Evolutionary conservation across 2,329 filamentous ascomycete genomes (phyloP).

Genomic region (Corynespora cassiicola): DNA sequence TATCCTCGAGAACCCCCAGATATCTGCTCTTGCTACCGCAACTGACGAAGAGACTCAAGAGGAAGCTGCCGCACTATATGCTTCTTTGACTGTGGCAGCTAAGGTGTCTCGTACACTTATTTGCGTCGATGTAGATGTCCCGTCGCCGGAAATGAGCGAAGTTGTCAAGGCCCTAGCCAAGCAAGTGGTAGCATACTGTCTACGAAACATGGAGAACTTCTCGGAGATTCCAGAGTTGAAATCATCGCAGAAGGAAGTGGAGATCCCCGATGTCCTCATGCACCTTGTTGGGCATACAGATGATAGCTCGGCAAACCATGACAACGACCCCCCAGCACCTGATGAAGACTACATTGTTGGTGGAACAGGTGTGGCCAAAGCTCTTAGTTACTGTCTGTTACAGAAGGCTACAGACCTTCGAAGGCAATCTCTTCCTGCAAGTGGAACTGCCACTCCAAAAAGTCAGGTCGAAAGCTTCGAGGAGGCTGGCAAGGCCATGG

Average conservation of each 20-base stretch:
- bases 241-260: conserved; percentile 57
- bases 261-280: conserved; percentile 82
- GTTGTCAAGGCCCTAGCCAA: conserved; percentile 91
- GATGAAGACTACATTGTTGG: conserved; percentile 97
- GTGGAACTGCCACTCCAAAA: conserved; percentile 62
- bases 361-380: conserved; percentile 93
- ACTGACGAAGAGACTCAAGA: conserved; percentile 83
- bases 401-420: conserved; percentile 71
- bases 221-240: conserved; percentile 69
- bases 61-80: conserved; percentile 92
- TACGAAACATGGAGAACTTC: conserved; percentile 86
- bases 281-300: conserved; percentile 81
- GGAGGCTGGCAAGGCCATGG: conserved; percentile 55
- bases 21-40: conserved; percentile 74
- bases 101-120: conserved; percentile 84
- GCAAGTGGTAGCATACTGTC: conserved; percentile 92
- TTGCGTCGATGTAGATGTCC: conserved; percentile 90
- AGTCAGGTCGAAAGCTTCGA: conserved; percentile 30
- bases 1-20: conserved; percentile 79
- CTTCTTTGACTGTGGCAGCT: conserved; percentile 86
- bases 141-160: conserved; percentile 80
- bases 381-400: conserved; percentile 85
- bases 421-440: conserved; percentile 47
- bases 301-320: conserved; percentile 57
- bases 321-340: conserved; percentile 73